Evolutionary conservation across 345 rosid species (phyloP).

Genomic region (Excoecaria agallocha): DNA sequence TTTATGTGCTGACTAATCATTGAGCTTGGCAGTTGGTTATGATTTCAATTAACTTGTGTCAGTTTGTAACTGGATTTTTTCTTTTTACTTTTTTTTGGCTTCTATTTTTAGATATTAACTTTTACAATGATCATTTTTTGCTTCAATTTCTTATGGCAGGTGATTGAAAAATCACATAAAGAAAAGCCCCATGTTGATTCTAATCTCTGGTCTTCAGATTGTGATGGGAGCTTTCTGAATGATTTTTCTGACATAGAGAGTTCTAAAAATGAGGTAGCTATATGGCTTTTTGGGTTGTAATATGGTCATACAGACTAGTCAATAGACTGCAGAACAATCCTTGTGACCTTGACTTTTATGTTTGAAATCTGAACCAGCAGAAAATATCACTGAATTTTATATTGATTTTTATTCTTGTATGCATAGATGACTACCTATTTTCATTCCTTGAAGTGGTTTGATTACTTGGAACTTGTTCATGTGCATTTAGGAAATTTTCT

Average conservation of each 20-base stretch:
- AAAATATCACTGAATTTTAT: not conserved
- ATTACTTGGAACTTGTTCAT: not conserved
- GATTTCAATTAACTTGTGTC: not conserved
- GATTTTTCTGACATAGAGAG: constrained; percentile 47
- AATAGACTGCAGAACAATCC: no score
- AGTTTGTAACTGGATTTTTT: not conserved
- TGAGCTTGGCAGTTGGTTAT: not conserved
- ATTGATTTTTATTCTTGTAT: not conserved
- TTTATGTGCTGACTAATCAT: not conserved
- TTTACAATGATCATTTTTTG: not conserved
- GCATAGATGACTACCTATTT: not conserved
- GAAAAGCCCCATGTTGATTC: constrained; percentile 32
- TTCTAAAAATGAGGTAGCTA: constrained; percentile 62
- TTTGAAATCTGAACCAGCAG: not conserved
- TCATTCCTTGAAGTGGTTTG: not conserved
- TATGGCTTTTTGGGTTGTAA: not conserved
- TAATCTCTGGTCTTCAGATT: constrained; percentile 46
- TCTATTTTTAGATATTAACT: not conserved
- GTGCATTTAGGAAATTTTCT: not conserved
- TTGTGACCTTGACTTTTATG: not conserved
- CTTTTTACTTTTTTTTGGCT: not conserved
- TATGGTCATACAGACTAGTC: not conserved
- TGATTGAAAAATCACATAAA: constrained; percentile 43
- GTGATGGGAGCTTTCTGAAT: constrained; percentile 44
- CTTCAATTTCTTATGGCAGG: constrained; percentile 38